Evolutionary conservation across 2,329 filamentous ascomycete species (phyloP).

Genomic region (Zymoseptoria crescenta): DNA sequence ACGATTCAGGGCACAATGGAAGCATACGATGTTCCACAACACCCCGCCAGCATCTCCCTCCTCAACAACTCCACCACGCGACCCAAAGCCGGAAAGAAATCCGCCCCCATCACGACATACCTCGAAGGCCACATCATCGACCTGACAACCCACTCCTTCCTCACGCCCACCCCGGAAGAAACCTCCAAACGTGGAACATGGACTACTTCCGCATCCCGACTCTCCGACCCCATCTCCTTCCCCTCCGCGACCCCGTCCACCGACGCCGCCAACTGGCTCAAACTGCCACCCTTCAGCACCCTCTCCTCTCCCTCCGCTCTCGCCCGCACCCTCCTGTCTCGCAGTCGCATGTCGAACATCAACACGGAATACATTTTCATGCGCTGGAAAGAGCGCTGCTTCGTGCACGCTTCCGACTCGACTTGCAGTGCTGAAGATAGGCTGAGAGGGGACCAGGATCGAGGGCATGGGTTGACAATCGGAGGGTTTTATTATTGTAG

Average conservation of each 20-base stretch:
- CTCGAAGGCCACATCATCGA: conserved; percentile 64
- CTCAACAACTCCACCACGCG: conserved; percentile 14
- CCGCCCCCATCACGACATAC: conserved; percentile 55
- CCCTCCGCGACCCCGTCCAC: conserved; percentile 35
- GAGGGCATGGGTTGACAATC: conserved; percentile 44
- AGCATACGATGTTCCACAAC: conserved; percentile 57
- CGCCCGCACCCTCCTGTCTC: conserved; percentile 37
- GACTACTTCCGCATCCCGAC: conserved; percentile 16
- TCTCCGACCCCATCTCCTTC: conserved; percentile 33
- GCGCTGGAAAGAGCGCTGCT: conserved; percentile 50
- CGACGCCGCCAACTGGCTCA: conserved; percentile 44
- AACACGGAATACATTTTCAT: conserved; percentile 47
- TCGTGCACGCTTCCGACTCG: conserved; percentile 32
- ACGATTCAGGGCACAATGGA: conserved; percentile 61
- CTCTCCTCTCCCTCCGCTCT: conserved; percentile 18
- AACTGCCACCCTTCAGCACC: conserved; percentile 38
- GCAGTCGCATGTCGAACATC: conserved; percentile 32
- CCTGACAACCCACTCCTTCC: conserved; percentile 44
- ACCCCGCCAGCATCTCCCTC: conserved; percentile 26
- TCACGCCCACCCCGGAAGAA: conserved; percentile 38
- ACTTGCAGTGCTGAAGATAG: conserved; percentile 17
- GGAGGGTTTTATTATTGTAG: conserved; percentile 49
- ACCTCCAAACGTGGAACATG: conserved; percentile 10
- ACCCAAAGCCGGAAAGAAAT: conserved; percentile 33
- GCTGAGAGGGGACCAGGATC: conserved; percentile 22